These are phyloP conservation scores for Vitis cinerea DNA, from an alignment of 164 flowering plant genomes.

Conservation along the genomic window DNA sequence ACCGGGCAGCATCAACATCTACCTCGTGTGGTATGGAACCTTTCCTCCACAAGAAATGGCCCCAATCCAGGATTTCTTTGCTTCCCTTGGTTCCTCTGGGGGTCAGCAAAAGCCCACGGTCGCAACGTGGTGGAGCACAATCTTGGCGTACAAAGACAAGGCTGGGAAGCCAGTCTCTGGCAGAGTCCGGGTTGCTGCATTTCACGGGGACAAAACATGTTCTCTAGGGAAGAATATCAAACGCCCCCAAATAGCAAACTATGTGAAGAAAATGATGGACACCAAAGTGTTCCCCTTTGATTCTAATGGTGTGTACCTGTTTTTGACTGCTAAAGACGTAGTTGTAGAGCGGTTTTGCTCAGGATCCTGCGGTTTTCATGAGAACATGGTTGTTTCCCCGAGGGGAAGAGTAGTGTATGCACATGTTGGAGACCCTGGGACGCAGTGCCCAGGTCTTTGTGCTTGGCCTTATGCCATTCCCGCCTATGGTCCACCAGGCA, in stretches of 20 bases:
- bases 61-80: constrained; percentile 26
- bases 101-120: constrained; percentile 10
- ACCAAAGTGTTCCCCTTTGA: constrained; percentile 14
- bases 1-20: constrained; percentile 24
- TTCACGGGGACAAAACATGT: constrained; percentile 9
- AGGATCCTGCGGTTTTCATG: constrained; percentile 37
- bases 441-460: constrained; percentile 40
- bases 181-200: constrained; percentile 16
- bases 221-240: constrained; percentile 32
- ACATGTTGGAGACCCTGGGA: constrained; percentile 30
- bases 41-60: constrained; percentile 21
- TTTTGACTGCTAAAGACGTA: constrained; percentile 28
- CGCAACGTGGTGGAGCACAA: constrained; percentile 30
- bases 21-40: constrained; percentile 35
- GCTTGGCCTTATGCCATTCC: constrained; percentile 40
- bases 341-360: constrained; percentile 33
- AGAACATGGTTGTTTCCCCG: background rate
- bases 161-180: constrained; percentile 17
- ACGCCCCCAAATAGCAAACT: constrained; percentile 20
- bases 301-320: constrained; percentile 22
- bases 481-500: constrained; percentile 33
- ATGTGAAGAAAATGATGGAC: constrained; percentile 14
- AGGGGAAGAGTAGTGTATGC: constrained; percentile 24
- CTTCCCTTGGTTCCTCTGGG: constrained; percentile 18
- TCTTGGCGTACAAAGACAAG: constrained; percentile 22